These are phyloP conservation scores for Malassezia slooffiae DNA, from an alignment of 1,284 basidiomycete genomes.

Conservation along the genomic window DNA sequence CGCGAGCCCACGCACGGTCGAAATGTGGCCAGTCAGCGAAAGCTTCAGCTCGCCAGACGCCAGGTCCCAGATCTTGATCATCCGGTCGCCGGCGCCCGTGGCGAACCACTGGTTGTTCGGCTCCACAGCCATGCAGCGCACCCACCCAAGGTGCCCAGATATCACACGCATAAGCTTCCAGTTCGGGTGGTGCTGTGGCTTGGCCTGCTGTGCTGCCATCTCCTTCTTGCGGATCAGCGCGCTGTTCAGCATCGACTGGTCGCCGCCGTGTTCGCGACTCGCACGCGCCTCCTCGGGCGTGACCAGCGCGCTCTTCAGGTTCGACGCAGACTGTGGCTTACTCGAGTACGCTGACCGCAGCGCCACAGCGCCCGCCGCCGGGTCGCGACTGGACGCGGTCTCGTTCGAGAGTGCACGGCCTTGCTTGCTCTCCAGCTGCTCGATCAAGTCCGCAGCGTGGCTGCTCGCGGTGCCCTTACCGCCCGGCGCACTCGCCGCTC, in stretches of 20 bases:
- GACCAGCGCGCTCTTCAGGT: conserved; percentile 14
- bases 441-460: conserved; percentile 13
- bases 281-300: conserved; percentile 18
- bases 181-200: conserved; percentile 85
- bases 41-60: conserved; percentile 90
- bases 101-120: conserved; percentile 98
- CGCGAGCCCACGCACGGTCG: conserved; percentile 84
- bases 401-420: conserved; percentile 16
- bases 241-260: conserved; percentile 24
- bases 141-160: conserved; percentile 95
- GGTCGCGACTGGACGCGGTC: conserved; percentile 1
- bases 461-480: conserved; percentile 1
- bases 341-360: conserved; percentile 7
- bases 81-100: conserved; percentile 89
- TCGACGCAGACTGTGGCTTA: conserved; percentile 10
- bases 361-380: conserved; percentile 8
- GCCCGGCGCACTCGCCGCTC: conserved; percentile 14
- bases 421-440: conserved; percentile 21
- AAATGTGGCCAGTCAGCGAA: conserved; percentile 92
- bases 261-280: conserved; percentile 10
- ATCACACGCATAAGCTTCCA: conserved; percentile 94
- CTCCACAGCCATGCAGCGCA: conserved; percentile 88
- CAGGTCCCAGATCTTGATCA: conserved; percentile 99
- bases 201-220: conserved; percentile 61
- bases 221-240: conserved; percentile 41